Percentiles rank a stretch among this genome's conserved stretches.
These are phyloP conservation scores for Atkinsonella hypoxylon DNA, from an alignment of 2,329 filamentous ascomycete genomes.

Conservation along the genomic window DNA sequence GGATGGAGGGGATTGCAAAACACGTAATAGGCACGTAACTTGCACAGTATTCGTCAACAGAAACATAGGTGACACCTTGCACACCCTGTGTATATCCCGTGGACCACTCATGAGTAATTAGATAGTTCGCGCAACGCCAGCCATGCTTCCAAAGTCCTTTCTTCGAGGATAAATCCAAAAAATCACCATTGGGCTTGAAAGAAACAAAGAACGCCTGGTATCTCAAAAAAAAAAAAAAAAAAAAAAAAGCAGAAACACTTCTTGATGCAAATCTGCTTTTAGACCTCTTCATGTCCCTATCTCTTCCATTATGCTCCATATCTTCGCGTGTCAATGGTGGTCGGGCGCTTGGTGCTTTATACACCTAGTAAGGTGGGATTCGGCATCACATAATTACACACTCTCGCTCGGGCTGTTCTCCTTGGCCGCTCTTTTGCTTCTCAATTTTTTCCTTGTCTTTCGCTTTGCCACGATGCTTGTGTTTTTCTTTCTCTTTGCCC, in stretches of 20 bases:
- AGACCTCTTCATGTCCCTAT: not conserved
- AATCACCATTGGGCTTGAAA: not conserved
- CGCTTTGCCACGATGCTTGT: constrained; percentile 21
- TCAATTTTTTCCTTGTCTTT: constrained; percentile 28
- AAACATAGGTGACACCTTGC: not conserved
- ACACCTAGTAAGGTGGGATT: not conserved
- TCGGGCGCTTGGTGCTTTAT: no score
- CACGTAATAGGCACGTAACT: no score
- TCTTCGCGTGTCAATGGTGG: no score
- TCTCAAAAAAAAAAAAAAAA: not conserved
- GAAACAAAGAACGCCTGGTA: constrained; percentile 3
- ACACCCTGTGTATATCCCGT: not conserved
- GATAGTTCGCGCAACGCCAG: not conserved
- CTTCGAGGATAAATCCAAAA: not conserved
- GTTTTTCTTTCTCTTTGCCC: constrained; percentile 14
- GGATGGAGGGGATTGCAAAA: no score
- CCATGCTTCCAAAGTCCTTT: not conserved
- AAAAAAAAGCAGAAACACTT: no score
- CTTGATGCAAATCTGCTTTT: not conserved
- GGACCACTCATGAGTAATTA: not conserved
- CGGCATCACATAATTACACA: constrained; percentile 32
- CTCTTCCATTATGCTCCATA: not conserved
- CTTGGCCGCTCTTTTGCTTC: constrained; percentile 20
- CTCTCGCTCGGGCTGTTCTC: constrained; percentile 32
- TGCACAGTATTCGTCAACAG: no score